A percentile compares a stretch with the other conserved stretches of the same genome.
Conservation (phyloP, 192 early-diverging fungal genomes). For the Entophlyctis luteolus region DNA sequence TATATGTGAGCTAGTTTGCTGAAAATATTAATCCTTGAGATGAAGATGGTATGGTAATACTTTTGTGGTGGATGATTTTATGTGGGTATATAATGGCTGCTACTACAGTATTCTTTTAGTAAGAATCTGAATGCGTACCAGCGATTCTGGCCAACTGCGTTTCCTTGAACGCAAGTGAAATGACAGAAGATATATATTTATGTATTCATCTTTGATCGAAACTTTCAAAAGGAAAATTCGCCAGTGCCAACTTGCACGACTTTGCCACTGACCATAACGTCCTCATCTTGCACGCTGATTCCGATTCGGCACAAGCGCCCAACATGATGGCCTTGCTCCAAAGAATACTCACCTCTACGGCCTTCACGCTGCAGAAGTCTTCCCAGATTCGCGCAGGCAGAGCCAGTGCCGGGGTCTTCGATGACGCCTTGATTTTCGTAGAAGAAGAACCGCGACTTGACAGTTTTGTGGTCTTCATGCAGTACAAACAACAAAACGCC, state of each 20-base stretch:
- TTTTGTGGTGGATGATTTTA: too few relatives aligned
- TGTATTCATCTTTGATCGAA: too few relatives aligned
- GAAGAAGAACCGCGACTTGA: slow-evolving; percentile 34
- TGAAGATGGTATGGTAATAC: too few relatives aligned
- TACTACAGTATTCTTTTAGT: too few relatives aligned
- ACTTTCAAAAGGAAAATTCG: slow-evolving; percentile 3
- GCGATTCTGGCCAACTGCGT: too few relatives aligned
- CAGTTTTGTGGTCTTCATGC: neutral
- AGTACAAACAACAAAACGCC: neutral
- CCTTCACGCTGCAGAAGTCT: slow-evolving; percentile 19
- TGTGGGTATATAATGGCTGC: too few relatives aligned
- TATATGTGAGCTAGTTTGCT: too few relatives aligned
- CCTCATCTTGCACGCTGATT: slow-evolving; percentile 17
- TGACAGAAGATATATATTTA: too few relatives aligned
- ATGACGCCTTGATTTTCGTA: slow-evolving; percentile 10
- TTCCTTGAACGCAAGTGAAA: too few relatives aligned
- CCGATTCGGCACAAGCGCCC: slow-evolving; percentile 20
- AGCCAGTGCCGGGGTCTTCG: slow-evolving; percentile 33
- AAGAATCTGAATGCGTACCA: too few relatives aligned
- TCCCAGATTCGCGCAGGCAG: slow-evolving; percentile 31
- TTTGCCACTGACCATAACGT: slow-evolving; percentile 19
- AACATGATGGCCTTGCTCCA: slow-evolving; percentile 28
- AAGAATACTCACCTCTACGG: neutral
- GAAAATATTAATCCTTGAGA: too few relatives aligned
- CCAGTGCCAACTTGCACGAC: slow-evolving; percentile 30